These are phyloP conservation scores for Phanerodontia chrysosporium DNA, from an alignment of 768 basidiomycete species.

Conservation along the genomic window DNA sequence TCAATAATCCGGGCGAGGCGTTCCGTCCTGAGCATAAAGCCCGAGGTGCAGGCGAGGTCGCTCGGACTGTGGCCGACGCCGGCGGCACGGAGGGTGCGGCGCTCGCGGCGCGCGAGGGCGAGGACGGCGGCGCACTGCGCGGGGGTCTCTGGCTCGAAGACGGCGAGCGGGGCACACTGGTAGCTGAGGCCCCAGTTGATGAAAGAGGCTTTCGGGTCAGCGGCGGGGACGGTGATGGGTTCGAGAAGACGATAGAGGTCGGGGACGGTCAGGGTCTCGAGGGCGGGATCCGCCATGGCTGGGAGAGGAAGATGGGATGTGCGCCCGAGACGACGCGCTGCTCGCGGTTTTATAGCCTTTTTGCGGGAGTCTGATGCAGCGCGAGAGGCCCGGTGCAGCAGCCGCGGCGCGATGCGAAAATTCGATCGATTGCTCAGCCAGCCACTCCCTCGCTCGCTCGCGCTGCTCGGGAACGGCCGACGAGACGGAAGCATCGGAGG, in stretches of 20 bases:
- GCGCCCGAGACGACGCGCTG: background rate
- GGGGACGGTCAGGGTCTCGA: conserved; percentile 35
- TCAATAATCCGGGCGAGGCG: conserved; percentile 69
- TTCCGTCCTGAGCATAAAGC: conserved; percentile 80
- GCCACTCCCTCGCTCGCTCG: conserved; percentile 1
- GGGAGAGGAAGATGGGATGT: conserved; percentile 24
- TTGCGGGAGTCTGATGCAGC: conserved; percentile 16
- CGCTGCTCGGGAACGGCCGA: conserved; percentile 9
- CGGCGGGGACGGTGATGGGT: conserved; percentile 48
- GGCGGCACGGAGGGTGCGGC: conserved; percentile 69
- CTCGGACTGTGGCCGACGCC: conserved; percentile 93
- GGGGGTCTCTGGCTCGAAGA: conserved; percentile 73
- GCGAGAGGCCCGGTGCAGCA: conserved; percentile 16
- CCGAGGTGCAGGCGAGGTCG: conserved; percentile 87
- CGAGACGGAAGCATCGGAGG: conserved; percentile 10
- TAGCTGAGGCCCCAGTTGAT: conserved; percentile 88
- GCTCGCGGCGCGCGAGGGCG: conserved; percentile 74
- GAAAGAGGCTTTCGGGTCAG: conserved; percentile 45
- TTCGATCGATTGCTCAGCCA: conserved; percentile 24
- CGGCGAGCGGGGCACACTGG: conserved; percentile 56
- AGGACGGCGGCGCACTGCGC: conserved; percentile 71
- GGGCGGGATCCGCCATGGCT: conserved; percentile 17
- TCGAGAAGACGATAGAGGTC: conserved; percentile 50
- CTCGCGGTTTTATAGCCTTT: conserved; percentile 27
- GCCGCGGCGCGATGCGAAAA: conserved; percentile 11